phyloP scores from a whole-genome alignment of 2,329 filamentous ascomycete species.

The Diaporthe capsici region DNA sequence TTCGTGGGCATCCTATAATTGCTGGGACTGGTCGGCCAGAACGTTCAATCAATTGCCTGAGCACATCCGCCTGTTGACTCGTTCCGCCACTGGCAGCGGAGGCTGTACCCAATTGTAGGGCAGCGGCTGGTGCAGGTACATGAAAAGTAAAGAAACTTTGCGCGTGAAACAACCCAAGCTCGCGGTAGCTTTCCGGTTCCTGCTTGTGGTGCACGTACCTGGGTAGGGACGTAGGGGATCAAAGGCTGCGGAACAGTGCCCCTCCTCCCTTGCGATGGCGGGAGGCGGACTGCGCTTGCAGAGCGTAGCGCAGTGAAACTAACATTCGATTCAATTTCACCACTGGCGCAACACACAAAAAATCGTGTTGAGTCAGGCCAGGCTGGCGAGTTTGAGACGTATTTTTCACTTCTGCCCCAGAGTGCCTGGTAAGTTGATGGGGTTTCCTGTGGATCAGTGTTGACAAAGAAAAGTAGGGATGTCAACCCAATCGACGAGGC shows the following conservation, averaged over 20 bases:
- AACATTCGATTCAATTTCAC: slow-evolving; percentile 4
- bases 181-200: slow-evolving; percentile 35
- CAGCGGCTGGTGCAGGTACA: slow-evolving; percentile 33
- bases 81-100: slow-evolving; percentile 17
- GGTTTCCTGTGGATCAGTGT: neutral
- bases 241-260: slow-evolving; percentile 7
- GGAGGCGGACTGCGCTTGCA: slow-evolving; percentile 5
- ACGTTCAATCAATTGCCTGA: slow-evolving; percentile 15
- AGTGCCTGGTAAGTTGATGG: neutral
- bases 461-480: slow-evolving; percentile 30
- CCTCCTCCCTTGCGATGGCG: neutral
- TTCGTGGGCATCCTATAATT: slow-evolving; percentile 27
- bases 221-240: neutral
- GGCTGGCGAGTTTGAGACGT: neutral
- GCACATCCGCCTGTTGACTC: slow-evolving; percentile 29
- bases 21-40: slow-evolving; percentile 20
- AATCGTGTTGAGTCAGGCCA: slow-evolving; percentile 17
- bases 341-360: neutral
- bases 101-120: slow-evolving; percentile 25
- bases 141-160: slow-evolving; percentile 33
- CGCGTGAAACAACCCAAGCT: slow-evolving; percentile 37
- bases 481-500: neutral
- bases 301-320: neutral
- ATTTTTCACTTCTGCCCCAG: neutral
- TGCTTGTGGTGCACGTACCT: slow-evolving; percentile 32